Conservation (phyloP, 345 rosid species). For the Acer yangbiense region DNA sequence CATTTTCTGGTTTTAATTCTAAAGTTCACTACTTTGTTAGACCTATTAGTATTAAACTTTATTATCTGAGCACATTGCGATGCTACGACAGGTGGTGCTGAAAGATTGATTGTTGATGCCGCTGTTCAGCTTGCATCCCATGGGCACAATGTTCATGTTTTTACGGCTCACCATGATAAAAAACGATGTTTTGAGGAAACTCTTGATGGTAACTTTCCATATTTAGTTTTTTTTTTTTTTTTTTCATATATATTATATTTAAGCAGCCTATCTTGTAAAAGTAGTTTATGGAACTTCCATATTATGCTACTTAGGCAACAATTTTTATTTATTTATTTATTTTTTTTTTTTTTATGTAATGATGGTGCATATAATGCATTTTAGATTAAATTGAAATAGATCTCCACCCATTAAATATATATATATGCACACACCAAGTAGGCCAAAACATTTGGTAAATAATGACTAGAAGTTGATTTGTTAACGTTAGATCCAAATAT, state of each 20-base stretch:
- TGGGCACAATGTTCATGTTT: slow-evolving; percentile 84
- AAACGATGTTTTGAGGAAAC: slow-evolving; percentile 94
- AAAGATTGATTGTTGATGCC: slow-evolving; percentile 92
- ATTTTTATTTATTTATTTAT: no score
- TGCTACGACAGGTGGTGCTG: slow-evolving; percentile 75
- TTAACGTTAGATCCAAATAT: background rate
- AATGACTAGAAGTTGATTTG: background rate
- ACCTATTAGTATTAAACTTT: background rate
- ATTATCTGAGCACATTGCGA: background rate
- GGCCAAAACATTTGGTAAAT: background rate
- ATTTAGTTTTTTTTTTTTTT: background rate
- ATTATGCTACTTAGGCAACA: no score
- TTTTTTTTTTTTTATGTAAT: no score
- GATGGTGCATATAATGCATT: no score
- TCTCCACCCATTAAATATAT: background rate
- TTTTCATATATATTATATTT: no score
- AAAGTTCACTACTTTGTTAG: background rate
- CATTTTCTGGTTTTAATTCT: background rate
- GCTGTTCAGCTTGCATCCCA: slow-evolving; percentile 79
- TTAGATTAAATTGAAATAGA: background rate
- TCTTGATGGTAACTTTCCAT: slow-evolving; percentile 48
- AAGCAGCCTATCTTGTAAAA: background rate
- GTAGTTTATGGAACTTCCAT: background rate
- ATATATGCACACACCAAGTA: no score
- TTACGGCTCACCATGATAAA: slow-evolving; percentile 88